Evolutionary conservation across 179 eudicot genomes (phyloP), one percentile per base, ranked within the genome.

Genomic region (Beta macrorhiza): DNA sequence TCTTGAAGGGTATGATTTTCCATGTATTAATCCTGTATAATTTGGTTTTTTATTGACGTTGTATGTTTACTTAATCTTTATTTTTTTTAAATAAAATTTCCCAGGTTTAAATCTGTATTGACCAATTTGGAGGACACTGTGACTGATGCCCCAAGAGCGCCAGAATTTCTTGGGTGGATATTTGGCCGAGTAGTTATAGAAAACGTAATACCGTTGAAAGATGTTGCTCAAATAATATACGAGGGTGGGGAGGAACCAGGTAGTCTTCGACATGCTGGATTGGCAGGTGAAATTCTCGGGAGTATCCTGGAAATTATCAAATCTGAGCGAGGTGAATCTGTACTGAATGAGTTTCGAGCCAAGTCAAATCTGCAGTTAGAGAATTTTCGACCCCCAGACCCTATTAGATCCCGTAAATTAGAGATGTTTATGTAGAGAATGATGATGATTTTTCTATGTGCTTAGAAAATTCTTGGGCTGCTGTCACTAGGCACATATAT

Each of bases 111-210:
- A 78, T 87, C 89, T 25, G 99, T 91, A 76, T 90, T 97, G 15
- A 72, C 85, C 67, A 81, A 79, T 55, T 84, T 97, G 86, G 97
- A 94, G 80, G 99, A 97, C 79, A 89, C 94, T 2, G 94, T 92
- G 14, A 94, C 79, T 72, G 99, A 97, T 83, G 98, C 98, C 58
- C 97, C 98, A 13, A 91, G 80, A 87, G 99, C 99, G 56, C 89
- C 93, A 3, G 94, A 94, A 64, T 92, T 86, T 83, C 98, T 93
- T 42, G 98, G 97, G 56, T 88, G 83, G 19, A 85, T 94, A 44
- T 86, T 97, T 68, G 98, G 89, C 19, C 90, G 81, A 79, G 76
- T 92, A 55, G 83, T 97, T 8, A 4, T 84, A 42, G 97, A 94
- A 79, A 89, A 94, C 71, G 84, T 90, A 29, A 14, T 92, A 58